Evolutionary conservation across 1,284 basidiomycete species (phyloP).

Genomic region (Cryptococcus hybrid): DNA sequence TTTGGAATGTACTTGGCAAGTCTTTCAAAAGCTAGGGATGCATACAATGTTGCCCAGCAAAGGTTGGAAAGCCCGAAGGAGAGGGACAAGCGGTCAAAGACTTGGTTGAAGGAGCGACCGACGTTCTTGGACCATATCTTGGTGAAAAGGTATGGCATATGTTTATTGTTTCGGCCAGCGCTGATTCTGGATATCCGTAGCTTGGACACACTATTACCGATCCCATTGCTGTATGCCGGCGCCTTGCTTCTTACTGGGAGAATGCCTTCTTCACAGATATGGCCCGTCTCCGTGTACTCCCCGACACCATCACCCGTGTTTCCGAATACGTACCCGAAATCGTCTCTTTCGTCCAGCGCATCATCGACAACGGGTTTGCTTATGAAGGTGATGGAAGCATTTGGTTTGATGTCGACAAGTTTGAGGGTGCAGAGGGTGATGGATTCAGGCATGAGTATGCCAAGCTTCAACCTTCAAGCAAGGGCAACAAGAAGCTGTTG

Average conservation of each 20-base stretch:
- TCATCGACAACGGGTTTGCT: slow-evolving; percentile 85
- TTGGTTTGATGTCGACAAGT: slow-evolving; percentile 90
- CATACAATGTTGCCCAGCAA: slow-evolving; percentile 36
- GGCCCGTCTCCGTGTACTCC: slow-evolving; percentile 77
- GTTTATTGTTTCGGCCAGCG: neutral
- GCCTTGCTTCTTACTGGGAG: slow-evolving; percentile 89
- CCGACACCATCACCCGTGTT: slow-evolving; percentile 90
- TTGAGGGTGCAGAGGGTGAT: slow-evolving; percentile 64
- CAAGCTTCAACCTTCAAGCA: slow-evolving; percentile 95
- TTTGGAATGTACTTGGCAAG: slow-evolving; percentile 81
- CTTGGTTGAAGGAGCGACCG: slow-evolving; percentile 70
- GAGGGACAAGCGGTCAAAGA: slow-evolving; percentile 56
- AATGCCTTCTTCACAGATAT: slow-evolving; percentile 89
- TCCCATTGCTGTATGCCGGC: slow-evolving; percentile 74
- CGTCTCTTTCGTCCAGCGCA: slow-evolving; percentile 80
- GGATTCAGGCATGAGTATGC: slow-evolving; percentile 74
- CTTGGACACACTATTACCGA: slow-evolving; percentile 78
- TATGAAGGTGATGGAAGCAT: slow-evolving; percentile 87
- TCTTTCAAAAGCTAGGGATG: slow-evolving; percentile 58
- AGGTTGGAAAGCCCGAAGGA: slow-evolving; percentile 49
- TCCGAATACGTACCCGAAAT: slow-evolving; percentile 98
- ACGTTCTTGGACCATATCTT: slow-evolving; percentile 69
- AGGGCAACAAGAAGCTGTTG: slow-evolving; percentile 84
- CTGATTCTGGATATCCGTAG: slow-evolving; percentile 49
- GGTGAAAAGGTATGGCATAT: slow-evolving; percentile 64